Base-by-base conservation (phyloP, 768 basidiomycete genomes). In the Hortiboletus campestris region DNA sequence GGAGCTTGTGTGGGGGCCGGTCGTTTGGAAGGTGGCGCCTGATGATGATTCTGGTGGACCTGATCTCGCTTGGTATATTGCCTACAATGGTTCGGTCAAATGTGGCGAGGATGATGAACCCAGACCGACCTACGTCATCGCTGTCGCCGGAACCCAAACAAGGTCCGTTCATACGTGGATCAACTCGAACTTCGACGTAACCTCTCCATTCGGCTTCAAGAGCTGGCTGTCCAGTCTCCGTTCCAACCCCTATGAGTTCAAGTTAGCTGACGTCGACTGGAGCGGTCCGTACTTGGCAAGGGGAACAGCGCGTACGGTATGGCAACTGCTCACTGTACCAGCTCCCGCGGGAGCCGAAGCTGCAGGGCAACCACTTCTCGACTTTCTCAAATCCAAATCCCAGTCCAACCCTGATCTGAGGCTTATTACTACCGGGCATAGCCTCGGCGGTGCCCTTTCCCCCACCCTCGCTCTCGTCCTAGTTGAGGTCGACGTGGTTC, bases 1-100 rank as follows among this genome's bases (percentile, higher is more conserved):
- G 60, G 17, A 29, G 14, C 40, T 61, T 7, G 54, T 43, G 7
- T 60, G 60, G 60, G 59, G 60, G 14, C 60, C 58, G 17, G 51
- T 50, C 29, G 20, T 57, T 1, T 60, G 43, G 43, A 62, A 62
- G 40, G 13, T 17, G 12, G 16, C 16, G 38, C 39, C 28, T 3
- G n/a, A 31, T 3, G 49, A 49, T 11, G 29, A 39, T 31, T 29
- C 38, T 3, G 49, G 46, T 17, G 56, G 56, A 8, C 59, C 55
- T 8, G 56, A 57, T 10, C 47, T 53, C 19, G 35, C 47, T 25
- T 59, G 60, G 54, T 62, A 46, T 48, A 32, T 61, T 17, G 60
- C 59, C 16, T 25, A 47, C 29, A 44, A 56, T 25, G 53, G 29
- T 34, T 53, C 25, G 51, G 25, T 25, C 25, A 25, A 25, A 25